A percentile compares a stretch with the other conserved stretches of the same genome.
phyloP scores from a whole-genome alignment of 495 filamentous ascomycete genomes.

The Neurospora sp. region DNA sequence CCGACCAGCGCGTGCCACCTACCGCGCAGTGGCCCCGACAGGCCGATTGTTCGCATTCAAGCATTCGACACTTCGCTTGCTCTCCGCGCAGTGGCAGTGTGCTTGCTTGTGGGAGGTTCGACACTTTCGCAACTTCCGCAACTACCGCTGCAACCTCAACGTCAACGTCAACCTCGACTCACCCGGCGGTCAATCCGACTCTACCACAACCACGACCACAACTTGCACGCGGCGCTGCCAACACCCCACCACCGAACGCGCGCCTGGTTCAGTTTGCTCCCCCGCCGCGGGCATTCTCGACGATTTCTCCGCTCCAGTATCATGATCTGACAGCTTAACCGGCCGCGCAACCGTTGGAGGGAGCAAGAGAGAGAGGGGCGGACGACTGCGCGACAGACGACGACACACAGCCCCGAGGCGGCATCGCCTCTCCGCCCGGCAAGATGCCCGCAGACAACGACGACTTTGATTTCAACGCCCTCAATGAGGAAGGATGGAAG shows the following conservation, averaged over 20 bases:
- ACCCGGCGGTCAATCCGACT: not conserved
- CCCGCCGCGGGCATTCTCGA: not conserved
- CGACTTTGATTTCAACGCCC: slow-evolving; percentile 9
- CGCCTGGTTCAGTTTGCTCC: not conserved
- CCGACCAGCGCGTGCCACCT: not conserved
- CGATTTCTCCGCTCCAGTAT: not conserved
- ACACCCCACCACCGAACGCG: not conserved
- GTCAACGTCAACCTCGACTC: not conserved
- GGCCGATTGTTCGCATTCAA: not conserved
- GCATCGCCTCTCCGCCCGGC: not conserved
- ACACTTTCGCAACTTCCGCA: not conserved
- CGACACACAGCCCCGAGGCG: not conserved
- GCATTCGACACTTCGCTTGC: not conserved
- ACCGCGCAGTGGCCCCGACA: not conserved
- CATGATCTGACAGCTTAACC: slow-evolving; percentile 12
- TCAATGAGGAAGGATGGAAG: slow-evolving; percentile 19
- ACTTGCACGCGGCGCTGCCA: not conserved
- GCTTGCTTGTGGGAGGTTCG: not conserved
- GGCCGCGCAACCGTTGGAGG: slow-evolving; percentile 14
- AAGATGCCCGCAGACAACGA: slow-evolving; percentile 16
- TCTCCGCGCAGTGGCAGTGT: not conserved
- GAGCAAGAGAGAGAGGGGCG: slow-evolving; percentile 7
- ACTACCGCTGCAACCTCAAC: not conserved
- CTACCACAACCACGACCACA: not conserved
- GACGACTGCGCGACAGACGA: slow-evolving; percentile 1